phyloP scores from a whole-genome alignment of 805 yeast species.

The Wickerhamomyces xylosicus region DNA sequence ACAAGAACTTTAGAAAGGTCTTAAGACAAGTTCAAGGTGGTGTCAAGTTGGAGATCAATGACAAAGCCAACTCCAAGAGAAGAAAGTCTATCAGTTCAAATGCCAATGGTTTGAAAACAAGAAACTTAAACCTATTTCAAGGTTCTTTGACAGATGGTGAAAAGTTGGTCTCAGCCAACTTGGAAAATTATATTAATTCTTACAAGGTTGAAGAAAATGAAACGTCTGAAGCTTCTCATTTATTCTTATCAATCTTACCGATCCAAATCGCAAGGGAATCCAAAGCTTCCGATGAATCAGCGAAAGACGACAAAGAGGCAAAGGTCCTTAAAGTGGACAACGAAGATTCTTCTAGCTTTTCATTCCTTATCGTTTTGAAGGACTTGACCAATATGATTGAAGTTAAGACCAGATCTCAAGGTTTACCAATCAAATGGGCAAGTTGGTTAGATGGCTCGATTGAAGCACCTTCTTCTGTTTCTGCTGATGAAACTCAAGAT shows the following conservation, averaged over 20 bases:
- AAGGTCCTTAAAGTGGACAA: conserved; percentile 28
- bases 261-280: conserved; percentile 23
- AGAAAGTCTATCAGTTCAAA: conserved; percentile 18
- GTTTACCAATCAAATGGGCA: conserved; percentile 87
- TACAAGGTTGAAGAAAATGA: conserved; percentile 17
- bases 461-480: conserved; percentile 11
- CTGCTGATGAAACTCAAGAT: conserved; percentile 23
- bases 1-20: conserved; percentile 47
- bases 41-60: conserved; percentile 47
- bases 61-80: conserved; percentile 16
- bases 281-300: conserved; percentile 1
- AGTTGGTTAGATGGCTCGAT: conserved; percentile 58
- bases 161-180: conserved; percentile 78
- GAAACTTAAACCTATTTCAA: conserved; percentile 54
- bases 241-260: conserved; percentile 66
- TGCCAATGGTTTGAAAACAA: conserved; percentile 14
- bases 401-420: conserved; percentile 71
- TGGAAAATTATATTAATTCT: conserved; percentile 58
- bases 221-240: conserved; percentile 34
- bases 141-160: conserved; percentile 81
- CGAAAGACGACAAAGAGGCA: conserved; percentile 13
- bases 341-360: conserved; percentile 24
- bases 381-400: conserved; percentile 74
- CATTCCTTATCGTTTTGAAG: conserved; percentile 65
- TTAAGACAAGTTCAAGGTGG: conserved; percentile 75